Evolutionary conservation across 1,284 basidiomycete genomes (phyloP).

Genomic region (Cutaneotrichosporon sp.): DNA sequence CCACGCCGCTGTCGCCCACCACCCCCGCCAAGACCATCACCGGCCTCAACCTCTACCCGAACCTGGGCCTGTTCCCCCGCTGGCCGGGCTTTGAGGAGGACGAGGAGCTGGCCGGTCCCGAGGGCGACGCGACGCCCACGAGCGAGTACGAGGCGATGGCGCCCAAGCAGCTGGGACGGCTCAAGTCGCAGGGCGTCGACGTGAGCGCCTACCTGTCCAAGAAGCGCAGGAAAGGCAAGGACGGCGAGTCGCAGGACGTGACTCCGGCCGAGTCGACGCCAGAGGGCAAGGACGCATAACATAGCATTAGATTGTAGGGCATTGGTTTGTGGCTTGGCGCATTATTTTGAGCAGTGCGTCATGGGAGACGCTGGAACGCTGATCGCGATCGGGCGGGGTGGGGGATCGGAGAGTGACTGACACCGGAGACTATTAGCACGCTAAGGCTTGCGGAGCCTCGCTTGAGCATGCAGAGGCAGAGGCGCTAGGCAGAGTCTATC

Average conservation of each 20-base stretch:
- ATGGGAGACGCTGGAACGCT: not conserved
- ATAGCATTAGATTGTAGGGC: not conserved
- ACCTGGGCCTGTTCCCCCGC: conserved; percentile 47
- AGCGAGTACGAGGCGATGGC: conserved; percentile 28
- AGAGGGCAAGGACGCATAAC: not conserved
- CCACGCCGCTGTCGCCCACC: conserved; percentile 11
- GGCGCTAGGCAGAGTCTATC: no score
- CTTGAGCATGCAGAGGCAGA: no score
- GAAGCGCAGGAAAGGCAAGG: conserved; percentile 28
- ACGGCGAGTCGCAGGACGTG: not conserved
- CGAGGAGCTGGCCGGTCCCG: conserved; percentile 34
- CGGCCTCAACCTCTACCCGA: conserved; percentile 39
- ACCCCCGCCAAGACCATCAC: conserved; percentile 4
- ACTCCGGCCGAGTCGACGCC: not conserved
- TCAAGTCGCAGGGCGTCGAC: conserved; percentile 48
- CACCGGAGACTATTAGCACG: no score
- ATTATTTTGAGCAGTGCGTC: not conserved
- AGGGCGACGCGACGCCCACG: conserved; percentile 14
- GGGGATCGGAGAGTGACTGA: not conserved
- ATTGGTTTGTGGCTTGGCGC: not conserved
- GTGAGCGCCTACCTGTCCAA: conserved; percentile 38
- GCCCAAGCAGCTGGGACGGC: conserved; percentile 42
- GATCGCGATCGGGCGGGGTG: not conserved
- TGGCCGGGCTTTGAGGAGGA: conserved; percentile 53
- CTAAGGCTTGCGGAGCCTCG: no score